phyloP scores from a whole-genome alignment of 495 filamentous ascomycete genomes.

The Trichoderma parareesei region DNA sequence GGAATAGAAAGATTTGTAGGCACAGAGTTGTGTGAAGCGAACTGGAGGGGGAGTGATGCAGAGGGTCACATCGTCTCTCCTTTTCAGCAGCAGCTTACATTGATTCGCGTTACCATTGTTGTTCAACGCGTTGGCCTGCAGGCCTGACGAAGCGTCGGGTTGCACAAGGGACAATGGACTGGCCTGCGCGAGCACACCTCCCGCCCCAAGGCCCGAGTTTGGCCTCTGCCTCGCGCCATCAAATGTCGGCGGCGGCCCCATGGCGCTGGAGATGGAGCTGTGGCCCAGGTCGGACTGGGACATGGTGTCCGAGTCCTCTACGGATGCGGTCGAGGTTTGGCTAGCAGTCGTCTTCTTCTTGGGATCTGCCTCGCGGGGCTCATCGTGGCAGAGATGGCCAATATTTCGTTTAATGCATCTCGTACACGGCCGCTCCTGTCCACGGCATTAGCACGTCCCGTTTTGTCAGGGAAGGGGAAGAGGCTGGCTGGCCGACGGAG shows the following conservation, averaged over 20 bases:
- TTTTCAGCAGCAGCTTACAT: conserved; percentile 51
- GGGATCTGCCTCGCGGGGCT: conserved; percentile 68
- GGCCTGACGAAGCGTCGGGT: conserved; percentile 45
- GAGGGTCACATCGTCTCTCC: conserved; percentile 10
- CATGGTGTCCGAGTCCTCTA: conserved; percentile 5
- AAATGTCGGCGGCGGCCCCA: conserved; percentile 34
- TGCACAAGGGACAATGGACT: conserved; percentile 48
- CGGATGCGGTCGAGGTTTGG: conserved; percentile 39
- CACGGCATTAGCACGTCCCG: conserved; percentile 12
- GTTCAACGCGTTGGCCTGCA: conserved; percentile 43
- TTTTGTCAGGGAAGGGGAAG: not conserved
- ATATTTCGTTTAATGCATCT: conserved; percentile 99
- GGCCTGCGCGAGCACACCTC: conserved; percentile 31
- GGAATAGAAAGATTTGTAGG: not conserved
- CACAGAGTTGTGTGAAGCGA: too few species aligned
- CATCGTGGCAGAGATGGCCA: conserved; percentile 96
- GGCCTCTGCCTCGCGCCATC: conserved; percentile 32
- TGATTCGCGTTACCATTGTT: conserved; percentile 54
- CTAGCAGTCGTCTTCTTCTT: conserved; percentile 37
- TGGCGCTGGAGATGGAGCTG: conserved; percentile 30
- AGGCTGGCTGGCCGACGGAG: conserved; percentile 9
- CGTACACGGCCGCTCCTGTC: conserved; percentile 87
- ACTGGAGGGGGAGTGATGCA: not conserved
- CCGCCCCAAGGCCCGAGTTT: conserved; percentile 33
- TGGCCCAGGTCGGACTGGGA: conserved; percentile 33